Base-by-base conservation (phyloP, 2,329 filamentous ascomycete genomes). In the Aspergillus ruber region DNA sequence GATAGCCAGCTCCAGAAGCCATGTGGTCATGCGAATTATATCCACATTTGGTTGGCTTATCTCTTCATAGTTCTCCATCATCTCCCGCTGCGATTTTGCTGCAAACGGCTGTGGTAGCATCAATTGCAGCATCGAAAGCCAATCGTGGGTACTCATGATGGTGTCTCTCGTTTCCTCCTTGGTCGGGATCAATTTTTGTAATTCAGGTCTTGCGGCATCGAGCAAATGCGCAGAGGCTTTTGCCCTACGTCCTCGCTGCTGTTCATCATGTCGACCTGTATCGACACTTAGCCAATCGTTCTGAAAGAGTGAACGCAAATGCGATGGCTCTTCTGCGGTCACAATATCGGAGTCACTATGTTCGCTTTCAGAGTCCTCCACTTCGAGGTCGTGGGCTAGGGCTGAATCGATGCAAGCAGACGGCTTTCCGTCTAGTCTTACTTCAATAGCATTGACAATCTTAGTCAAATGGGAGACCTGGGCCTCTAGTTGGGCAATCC, bases 221-320 rank as follows among this genome's bases (percentile, higher is more conserved):
- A 33, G 13, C 3, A 56, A 32, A n/a, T 51, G 48, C 2, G 45
- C 38, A 6, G 46, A 50, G 7, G 23, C 41, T 18, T 45, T 55
- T 3, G 15, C 38, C 25, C 46, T 41, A 2, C 50, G 45, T 6
- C 51, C 48, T 27, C 49, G 43, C 3, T 17, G 17, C 10, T 49
- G 50, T 4, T 47, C 38, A 10, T 49, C 32, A 6, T 49, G 41
- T 10, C 44, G 48, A 10, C 32, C 17, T 1, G 47, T 42, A 27
- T 55, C 50, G 6, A 50, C 49, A n/a, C 49, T 56, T 3, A 56
- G 38, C 49, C 50, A 55, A 27, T 56, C 50, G 36, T 56, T 56
- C 15, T 56, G 50, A 17, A 56, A 56, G 5, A 56, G 49, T 7
- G 52, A 50, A 3, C 49, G 52, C 20, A 56, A 21, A 20, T 55